Conservation (phyloP, 805 yeast species). For the Candida sonorensis region DNA sequence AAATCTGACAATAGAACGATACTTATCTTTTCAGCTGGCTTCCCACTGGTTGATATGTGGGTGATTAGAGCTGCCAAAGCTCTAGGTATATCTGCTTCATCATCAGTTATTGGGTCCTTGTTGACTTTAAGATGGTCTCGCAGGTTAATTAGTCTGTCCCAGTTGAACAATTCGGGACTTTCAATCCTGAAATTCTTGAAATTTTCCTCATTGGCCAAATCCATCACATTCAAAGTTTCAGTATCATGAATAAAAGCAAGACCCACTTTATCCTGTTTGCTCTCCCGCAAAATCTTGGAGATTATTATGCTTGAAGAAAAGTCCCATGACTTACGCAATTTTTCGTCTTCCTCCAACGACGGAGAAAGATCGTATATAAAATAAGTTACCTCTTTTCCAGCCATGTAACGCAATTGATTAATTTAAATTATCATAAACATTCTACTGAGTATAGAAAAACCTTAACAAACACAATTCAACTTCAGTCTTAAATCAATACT, state of each 20-base stretch:
- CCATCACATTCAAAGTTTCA: conserved; percentile 20
- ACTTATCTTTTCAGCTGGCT: conserved; percentile 11
- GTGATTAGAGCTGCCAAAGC: conserved; percentile 21
- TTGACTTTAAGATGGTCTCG: conserved; percentile 11
- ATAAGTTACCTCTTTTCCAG: conserved; percentile 19
- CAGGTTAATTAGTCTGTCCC: conserved; percentile 11
- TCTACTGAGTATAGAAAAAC: too few relatives aligned
- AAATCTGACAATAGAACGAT: conserved; percentile 15
- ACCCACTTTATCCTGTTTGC: conserved; percentile 21
- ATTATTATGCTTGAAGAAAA: conserved; percentile 37
- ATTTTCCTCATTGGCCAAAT: conserved; percentile 12
- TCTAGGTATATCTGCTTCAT: conserved; percentile 24
- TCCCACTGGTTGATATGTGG: conserved; percentile 8
- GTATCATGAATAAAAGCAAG: conserved; percentile 20
- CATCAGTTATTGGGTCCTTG: conserved; percentile 7
- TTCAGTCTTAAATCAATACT: too few relatives aligned
- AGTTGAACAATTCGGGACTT: conserved; percentile 12
- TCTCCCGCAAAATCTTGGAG: conserved; percentile 20
- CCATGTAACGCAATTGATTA: conserved; percentile 5
- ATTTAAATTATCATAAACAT: too few relatives aligned
- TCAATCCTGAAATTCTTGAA: conserved; percentile 17
- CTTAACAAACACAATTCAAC: too few relatives aligned
- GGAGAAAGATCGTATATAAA: conserved; percentile 46
- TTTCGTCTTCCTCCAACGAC: conserved; percentile 30
- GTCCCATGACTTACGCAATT: conserved; percentile 31